Percentiles rank a stretch among this genome's conserved stretches.
Conservation (phyloP, 495 filamentous ascomycete genomes). For the Pseudoneurospora amorphoporcata region DNA sequence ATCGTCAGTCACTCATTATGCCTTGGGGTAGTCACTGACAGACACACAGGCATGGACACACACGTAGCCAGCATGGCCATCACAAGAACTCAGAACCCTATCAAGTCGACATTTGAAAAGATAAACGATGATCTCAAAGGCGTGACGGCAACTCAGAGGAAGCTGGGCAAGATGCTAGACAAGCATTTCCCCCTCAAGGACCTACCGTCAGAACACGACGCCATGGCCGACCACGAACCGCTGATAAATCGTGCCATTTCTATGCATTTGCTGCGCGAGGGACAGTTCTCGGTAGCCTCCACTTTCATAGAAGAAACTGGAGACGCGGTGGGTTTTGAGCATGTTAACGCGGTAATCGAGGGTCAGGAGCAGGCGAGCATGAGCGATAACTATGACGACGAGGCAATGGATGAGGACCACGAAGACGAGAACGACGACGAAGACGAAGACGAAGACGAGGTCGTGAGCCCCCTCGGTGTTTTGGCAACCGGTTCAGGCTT, state of each 20-base stretch:
- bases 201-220: constrained; percentile 72
- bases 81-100: constrained; percentile 72
- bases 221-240: constrained; percentile 59
- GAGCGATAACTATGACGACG: constrained; percentile 4
- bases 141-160: constrained; percentile 63
- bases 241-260: constrained; percentile 87
- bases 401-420: constrained; percentile 22
- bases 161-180: constrained; percentile 73
- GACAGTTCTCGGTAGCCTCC: constrained; percentile 77
- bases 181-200: constrained; percentile 74
- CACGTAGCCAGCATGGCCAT: constrained; percentile 58
- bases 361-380: constrained; percentile 2
- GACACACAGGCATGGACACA: constrained; percentile 45
- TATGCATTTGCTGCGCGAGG: constrained; percentile 93
- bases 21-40: neutral
- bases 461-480: neutral
- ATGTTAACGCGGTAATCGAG: constrained; percentile 20
- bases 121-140: constrained; percentile 73
- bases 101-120: constrained; percentile 65
- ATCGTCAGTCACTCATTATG: neutral
- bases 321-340: constrained; percentile 11
- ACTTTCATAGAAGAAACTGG: constrained; percentile 64
- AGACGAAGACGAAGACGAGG: constrained; percentile 1
- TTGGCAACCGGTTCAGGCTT: neutral
- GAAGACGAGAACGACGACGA: constrained; percentile 3